Base-by-base conservation (phyloP, 2,329 filamentous ascomycete species). In the Fusarium sublunatum region DNA sequence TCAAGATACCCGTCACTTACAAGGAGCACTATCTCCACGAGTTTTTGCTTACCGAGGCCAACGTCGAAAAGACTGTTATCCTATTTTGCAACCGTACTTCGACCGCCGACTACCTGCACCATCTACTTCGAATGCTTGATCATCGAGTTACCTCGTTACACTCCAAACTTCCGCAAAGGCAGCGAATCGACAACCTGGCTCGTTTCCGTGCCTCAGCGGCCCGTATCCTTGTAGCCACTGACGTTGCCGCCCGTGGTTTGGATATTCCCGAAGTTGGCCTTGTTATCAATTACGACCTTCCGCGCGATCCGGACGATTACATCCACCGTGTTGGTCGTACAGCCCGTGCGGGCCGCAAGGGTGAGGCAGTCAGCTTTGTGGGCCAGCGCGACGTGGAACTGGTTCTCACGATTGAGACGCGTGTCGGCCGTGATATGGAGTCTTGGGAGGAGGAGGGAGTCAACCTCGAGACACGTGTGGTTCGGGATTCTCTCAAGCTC, bases 311-410 rank as follows among this genome's bases (percentile, higher is more conserved):
- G 4, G 93, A 97, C 75, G 94, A 97, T 77, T 99, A 99, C 76
- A 95, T 99, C 66, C 95, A 99, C 79, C 88, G 95, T 11, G 94
- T 97, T 46, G 95, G 95, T 75, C 90, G 95, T 78, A 99, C 95
- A 11, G 95, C 95, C 4, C 89, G 95, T 85, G 95, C 95, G 0
- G 95, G 95, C 0, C 86, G 93, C 40, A 83, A 83, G 49, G 95
- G 95, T 70, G 89, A 93, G 65, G 88, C 91, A 6, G 87, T 97
- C 13, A 96, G 92, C 3, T 86, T 99, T 69, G 90, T 99, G 3
- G 94, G 95, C 3, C 94, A 98, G 82, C 84, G 94, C 55, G 95
- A 99, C 76, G 93, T 98, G 2, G 88, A 93, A 70, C 83, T 98
- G 7, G 86, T 98, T n/a, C 82, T 94, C 52, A 92, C 91, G 2